Conservation (phyloP, 352 stramenopile species). For the Phytophthora citrophthora region DNA sequence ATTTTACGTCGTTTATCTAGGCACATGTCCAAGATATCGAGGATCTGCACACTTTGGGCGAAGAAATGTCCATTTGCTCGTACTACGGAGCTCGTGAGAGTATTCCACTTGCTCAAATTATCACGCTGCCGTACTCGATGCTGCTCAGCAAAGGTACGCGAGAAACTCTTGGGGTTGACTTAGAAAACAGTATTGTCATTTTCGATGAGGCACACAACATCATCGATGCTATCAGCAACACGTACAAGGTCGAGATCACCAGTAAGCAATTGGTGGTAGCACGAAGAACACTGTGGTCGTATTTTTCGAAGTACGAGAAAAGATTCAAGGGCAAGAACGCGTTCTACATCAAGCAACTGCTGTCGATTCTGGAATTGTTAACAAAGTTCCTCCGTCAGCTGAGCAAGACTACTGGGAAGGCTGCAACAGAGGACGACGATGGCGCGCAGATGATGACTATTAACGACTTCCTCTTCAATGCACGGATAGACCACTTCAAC, state of each 20-base stretch:
- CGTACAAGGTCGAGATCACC: constrained; percentile 82
- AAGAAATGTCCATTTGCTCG: constrained; percentile 93
- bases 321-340: constrained; percentile 85
- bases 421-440: constrained; percentile 15
- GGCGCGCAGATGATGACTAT: constrained; percentile 77
- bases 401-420: constrained; percentile 35
- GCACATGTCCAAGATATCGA: constrained; percentile 95
- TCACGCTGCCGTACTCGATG: constrained; percentile 94
- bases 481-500: constrained; percentile 86
- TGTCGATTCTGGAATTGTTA: constrained; percentile 76
- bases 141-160: constrained; percentile 92
- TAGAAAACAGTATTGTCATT: constrained; percentile 94
- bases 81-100: constrained; percentile 97
- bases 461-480: constrained; percentile 88
- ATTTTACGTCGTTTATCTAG: constrained; percentile 33
- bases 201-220: constrained; percentile 99
- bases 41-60: constrained; percentile 92
- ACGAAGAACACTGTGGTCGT: constrained; percentile 79
- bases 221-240: constrained; percentile 94
- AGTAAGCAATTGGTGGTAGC: constrained; percentile 81
- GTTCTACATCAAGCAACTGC: constrained; percentile 92
- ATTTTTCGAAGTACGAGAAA: constrained; percentile 90
- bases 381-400: constrained; percentile 79
- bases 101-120: constrained; percentile 88
- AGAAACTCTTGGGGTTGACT: constrained; percentile 87